phyloP scores from a whole-genome alignment of 805 yeast genomes.

The Zygotorulaspora chibaensis region DNA sequence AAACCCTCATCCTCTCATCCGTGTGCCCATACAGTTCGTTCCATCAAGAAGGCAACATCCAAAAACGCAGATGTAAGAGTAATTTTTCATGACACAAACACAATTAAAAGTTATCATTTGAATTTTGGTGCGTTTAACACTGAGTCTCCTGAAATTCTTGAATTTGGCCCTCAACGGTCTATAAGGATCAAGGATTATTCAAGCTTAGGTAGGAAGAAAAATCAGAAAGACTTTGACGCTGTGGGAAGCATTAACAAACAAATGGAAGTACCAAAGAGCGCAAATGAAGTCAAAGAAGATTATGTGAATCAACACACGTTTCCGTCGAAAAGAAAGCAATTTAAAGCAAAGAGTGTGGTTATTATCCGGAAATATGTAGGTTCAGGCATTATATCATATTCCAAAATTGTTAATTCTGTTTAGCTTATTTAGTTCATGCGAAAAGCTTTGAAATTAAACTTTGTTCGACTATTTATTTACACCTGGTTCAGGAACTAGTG shows the following conservation, averaged over 20 bases:
- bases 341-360: too few relatives aligned
- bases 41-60: conserved; percentile 21
- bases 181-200: conserved; percentile 21
- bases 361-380: neutral
- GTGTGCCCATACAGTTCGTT: conserved; percentile 25
- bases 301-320: too few relatives aligned
- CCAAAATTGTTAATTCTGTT: neutral
- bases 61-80: conserved; percentile 31
- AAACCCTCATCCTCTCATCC: conserved; percentile 3
- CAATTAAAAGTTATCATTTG: conserved; percentile 20
- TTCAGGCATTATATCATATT: neutral
- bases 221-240: neutral
- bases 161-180: conserved; percentile 19
- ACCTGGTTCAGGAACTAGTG: conserved; percentile 46
- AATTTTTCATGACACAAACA: conserved; percentile 27
- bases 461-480: conserved; percentile 16
- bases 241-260: neutral
- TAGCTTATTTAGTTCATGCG: neutral
- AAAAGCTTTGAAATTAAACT: neutral
- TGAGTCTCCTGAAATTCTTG: conserved; percentile 14
- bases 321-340: too few relatives aligned
- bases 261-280: neutral
- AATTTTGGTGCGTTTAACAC: neutral
- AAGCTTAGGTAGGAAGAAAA: conserved; percentile 7
- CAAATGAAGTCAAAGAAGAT: too few relatives aligned